Base-by-base conservation (phyloP, 371 early-diverging fungal genomes). In the Apophysomyces ossiformis region DNA sequence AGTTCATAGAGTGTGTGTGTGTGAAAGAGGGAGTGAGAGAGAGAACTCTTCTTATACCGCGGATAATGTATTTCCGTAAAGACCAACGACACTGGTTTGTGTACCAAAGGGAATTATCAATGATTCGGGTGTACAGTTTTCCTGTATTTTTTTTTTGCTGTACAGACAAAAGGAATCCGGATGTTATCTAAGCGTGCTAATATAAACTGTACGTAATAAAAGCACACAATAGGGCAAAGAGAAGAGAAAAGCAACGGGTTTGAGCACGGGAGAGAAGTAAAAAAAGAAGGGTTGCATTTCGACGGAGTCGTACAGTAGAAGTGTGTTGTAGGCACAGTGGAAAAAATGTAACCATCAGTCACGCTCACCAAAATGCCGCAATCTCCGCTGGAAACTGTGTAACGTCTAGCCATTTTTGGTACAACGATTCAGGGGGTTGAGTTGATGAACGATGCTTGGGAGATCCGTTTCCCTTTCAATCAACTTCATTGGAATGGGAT, bases 281-380 rank as follows among this genome's bases (percentile, higher is more conserved):
- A 50, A 50, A 50, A 50, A 50, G 54, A 50, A 50, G 54, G 54
- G 54, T 50, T 50, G 54, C 54, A 50, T 50, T 50, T 50, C 54
- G 54, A 50, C 54, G 54, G 54, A 50, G 54, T 50, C 54, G 54
- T 50, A 50, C 54, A 50, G 54, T 50, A 50, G 54, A 50, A 50
- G 54, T 50, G 54, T 50, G 54, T 50, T 50, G 54, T 50, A 50
- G 54, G 54, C 54, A 50, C 54, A 50, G 54, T 50, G 54, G 54
- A 50, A 50, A 50, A 50, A 50, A 50, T 50, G 54, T 50, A 50
- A 50, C 54, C 54, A 50, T 50, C 54, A 50, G 54, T 50, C 54
- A 50, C 54, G 54, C 54, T 50, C 54, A 50, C 54, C 54, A 50
- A 50, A 50, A 50, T 50, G 54, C 54, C 54, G 54, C 54, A 50